Evolutionary conservation across 2,329 filamentous ascomycete species (phyloP).

Genomic region (Penicillium sp.): DNA sequence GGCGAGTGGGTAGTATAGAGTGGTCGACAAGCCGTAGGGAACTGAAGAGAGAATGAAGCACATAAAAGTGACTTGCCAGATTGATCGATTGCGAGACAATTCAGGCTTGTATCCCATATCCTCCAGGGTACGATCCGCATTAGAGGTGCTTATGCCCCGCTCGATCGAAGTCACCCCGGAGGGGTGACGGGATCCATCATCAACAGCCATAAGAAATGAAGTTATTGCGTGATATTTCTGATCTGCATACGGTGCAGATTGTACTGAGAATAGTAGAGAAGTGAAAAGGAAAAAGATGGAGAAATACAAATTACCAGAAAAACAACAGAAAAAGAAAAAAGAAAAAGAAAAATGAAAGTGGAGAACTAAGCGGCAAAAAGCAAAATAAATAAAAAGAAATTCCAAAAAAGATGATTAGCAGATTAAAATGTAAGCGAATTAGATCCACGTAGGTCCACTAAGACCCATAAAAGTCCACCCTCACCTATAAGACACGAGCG

Average conservation of each 20-base stretch:
- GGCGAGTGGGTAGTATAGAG: slow-evolving; percentile 64
- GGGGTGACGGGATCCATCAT: slow-evolving; percentile 9
- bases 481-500: neutral
- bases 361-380: neutral
- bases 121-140: slow-evolving; percentile 19
- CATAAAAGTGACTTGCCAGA: slow-evolving; percentile 24
- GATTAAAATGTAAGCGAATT: slow-evolving; percentile 1
- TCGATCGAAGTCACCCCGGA: slow-evolving; percentile 13
- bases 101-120: slow-evolving; percentile 63
- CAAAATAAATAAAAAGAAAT: neutral
- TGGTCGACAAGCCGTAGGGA: slow-evolving; percentile 64
- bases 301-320: neutral
- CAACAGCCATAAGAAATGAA: slow-evolving; percentile 11
- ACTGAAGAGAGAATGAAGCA: slow-evolving; percentile 69
- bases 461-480: fast-evolving
- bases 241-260: slow-evolving; percentile 1
- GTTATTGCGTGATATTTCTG: neutral
- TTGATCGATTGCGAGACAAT: slow-evolving; percentile 58
- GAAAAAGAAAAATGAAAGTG: neutral
- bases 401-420: slow-evolving; percentile 4
- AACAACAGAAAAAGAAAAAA: neutral
- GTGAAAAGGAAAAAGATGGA: neutral
- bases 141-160: slow-evolving; percentile 10
- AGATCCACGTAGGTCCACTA: neutral
- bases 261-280: neutral